Conservation (phyloP, 495 filamentous ascomycete species). For the Gamarada debralockiae region DNA sequence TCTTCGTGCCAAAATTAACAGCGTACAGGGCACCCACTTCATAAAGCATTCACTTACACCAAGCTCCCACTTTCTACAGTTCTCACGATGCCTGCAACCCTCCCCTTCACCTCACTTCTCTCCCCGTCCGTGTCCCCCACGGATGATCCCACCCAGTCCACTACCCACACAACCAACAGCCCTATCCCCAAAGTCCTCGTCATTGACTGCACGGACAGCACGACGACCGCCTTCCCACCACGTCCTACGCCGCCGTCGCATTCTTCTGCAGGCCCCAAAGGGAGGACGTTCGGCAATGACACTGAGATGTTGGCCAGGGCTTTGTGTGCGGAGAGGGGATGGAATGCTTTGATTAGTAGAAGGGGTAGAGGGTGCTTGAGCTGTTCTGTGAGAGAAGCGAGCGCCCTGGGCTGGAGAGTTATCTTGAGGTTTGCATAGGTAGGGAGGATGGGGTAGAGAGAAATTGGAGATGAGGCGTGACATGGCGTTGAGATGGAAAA, state of each 20-base stretch:
- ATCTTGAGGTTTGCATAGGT: conserved; percentile 56
- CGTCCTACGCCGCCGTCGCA: neutral
- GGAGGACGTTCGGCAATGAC: conserved; percentile 41
- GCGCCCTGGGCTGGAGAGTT: conserved; percentile 60
- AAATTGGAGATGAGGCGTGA: neutral
- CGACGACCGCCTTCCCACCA: conserved; percentile 5
- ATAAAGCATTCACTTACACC: conserved; percentile 56
- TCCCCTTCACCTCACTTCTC: conserved; percentile 13
- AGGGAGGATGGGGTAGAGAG: neutral
- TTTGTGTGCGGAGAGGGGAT: conserved; percentile 64
- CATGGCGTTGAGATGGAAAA: neutral
- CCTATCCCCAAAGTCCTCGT: conserved; percentile 38
- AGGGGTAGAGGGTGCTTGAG: conserved; percentile 58
- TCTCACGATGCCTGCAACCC: conserved; percentile 24
- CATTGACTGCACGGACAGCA: conserved; percentile 40
- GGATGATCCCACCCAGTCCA: neutral
- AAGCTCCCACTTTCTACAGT: conserved; percentile 40
- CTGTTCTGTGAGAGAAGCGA: conserved; percentile 68
- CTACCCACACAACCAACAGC: conserved; percentile 13
- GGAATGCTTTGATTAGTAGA: conserved; percentile 64
- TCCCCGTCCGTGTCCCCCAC: neutral
- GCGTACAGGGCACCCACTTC: conserved; percentile 57
- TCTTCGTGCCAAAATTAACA: neutral
- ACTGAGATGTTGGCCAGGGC: conserved; percentile 64
- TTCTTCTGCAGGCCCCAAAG: neutral